These are phyloP conservation scores for Phyllosticta citribraziliensis DNA, from an alignment of 2,329 filamentous ascomycete genomes.

Conservation along the genomic window DNA sequence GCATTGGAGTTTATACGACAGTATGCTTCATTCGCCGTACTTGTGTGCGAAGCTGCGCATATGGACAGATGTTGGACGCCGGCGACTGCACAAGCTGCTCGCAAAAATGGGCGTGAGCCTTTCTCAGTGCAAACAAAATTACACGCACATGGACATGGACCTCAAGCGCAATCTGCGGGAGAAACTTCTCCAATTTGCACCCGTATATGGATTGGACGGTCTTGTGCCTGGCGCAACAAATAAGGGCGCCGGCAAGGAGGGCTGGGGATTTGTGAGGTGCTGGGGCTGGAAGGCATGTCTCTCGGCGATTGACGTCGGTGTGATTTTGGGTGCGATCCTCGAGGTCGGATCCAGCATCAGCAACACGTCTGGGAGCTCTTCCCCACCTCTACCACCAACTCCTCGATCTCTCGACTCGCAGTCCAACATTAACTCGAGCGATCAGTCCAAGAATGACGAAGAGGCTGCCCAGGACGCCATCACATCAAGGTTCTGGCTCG, in stretches of 20 bases:
- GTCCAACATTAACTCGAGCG: background rate
- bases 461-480: slow-evolving; percentile 34
- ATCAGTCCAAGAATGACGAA: slow-evolving; percentile 14
- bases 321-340: slow-evolving; percentile 81
- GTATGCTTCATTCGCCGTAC: slow-evolving; percentile 95
- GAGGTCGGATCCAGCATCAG: slow-evolving; percentile 58
- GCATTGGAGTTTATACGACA: slow-evolving; percentile 97
- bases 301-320: slow-evolving; percentile 87
- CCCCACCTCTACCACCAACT: slow-evolving; percentile 14
- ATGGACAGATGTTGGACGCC: slow-evolving; percentile 83
- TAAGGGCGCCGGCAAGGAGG: slow-evolving; percentile 66
- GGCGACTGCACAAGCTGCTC: slow-evolving; percentile 82
- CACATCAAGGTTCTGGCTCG: slow-evolving; percentile 46
- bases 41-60: slow-evolving; percentile 85
- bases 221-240: slow-evolving; percentile 70
- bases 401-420: slow-evolving; percentile 8
- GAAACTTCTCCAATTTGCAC: slow-evolving; percentile 82
- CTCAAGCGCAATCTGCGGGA: slow-evolving; percentile 79
- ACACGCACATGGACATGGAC: slow-evolving; percentile 98
- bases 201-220: slow-evolving; percentile 86
- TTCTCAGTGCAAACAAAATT: slow-evolving; percentile 87
- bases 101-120: slow-evolving; percentile 97
- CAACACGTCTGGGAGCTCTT: background rate
- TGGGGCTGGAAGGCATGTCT: slow-evolving; percentile 97
- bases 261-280: slow-evolving; percentile 92